Evolutionary conservation across 805 yeast genomes (phyloP), one percentile per base, ranked within the genome.

Genomic region (Metschnikowia drakensbergensis): DNA sequence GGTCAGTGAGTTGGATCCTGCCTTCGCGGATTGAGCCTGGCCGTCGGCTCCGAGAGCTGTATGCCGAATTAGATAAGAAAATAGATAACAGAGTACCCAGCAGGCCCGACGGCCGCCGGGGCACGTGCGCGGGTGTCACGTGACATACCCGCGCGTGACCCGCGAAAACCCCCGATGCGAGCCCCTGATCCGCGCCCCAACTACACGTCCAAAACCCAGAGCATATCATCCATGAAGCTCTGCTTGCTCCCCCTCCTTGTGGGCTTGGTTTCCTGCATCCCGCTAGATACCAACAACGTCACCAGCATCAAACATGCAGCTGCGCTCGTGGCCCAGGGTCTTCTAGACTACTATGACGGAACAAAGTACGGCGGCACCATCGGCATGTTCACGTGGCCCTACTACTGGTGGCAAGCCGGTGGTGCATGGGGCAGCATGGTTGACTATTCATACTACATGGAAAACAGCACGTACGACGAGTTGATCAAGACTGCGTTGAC

Each of bases 381-480:
- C 27, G 99, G 98, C 37, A 83, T 86, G 90, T 91, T 94, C 65
- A 72, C 83, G 9, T 71, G 75, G 61, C 98, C 98, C 0, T 91
- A 92, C 75, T 92, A 92, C 75, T 92, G 98, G 99, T 91, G 97
- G 97, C 89, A 90, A 70, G 96, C 97, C 7, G 98, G 98, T 56
- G 96, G 91, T 52, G 96, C 92, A 1, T 89, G 90, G 88, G 96
- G 96, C 6, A 75, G 86, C 17, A 71, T 92, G 76, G 62, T 92
- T 38, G 97, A 90, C 64, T 85, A 86, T 66, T 77, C 88, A 70
- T 82, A 64, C 56, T 84, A 75, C 63, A 80, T 88, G 64, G 79
- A 84, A 34, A 86, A 91, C 64, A 78, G 77, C 54, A 80, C 91
- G 1, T 87, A 81, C 58, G 84, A 77, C 38, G 73, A 75, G 9